Conservation (phyloP, 2,329 filamentous ascomycete species). For the Botrytis deweyae region DNA sequence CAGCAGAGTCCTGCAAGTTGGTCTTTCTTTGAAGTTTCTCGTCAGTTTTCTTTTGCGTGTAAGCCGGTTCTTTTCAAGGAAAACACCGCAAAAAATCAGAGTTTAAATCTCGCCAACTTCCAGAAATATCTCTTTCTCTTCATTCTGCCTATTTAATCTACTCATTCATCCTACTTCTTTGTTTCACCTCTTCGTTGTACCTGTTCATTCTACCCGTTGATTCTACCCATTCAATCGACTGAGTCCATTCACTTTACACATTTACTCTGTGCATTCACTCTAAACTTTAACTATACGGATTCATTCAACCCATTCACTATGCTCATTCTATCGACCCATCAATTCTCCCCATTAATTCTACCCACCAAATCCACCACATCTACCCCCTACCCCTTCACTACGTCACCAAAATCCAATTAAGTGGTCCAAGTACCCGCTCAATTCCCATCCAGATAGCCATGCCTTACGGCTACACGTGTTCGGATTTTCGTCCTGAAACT, state of each 20-base stretch:
- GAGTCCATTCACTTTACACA: too few relatives aligned
- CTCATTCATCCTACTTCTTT: too few relatives aligned
- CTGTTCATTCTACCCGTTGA: neutral
- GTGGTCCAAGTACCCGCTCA: neutral
- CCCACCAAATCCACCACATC: neutral
- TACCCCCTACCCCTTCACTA: neutral
- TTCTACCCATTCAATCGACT: too few relatives aligned
- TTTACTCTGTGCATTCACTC: too few relatives aligned
- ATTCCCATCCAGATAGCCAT: neutral
- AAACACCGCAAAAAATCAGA: neutral
- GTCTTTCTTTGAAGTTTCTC: neutral
- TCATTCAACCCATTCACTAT: neutral
- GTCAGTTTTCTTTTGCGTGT: neutral
- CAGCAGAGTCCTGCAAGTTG: neutral
- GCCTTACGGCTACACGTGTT: neutral
- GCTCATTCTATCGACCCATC: too few relatives aligned
- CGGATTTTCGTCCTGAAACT: neutral
- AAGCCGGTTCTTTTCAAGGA: neutral
- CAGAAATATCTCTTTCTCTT: neutral
- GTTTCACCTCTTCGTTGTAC: neutral
- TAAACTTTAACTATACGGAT: neutral
- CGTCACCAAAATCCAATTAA: neutral
- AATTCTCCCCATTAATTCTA: neutral
- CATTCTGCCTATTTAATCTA: neutral
- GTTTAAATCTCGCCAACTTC: neutral